A percentile compares a stretch with the other conserved stretches of the same genome.
Evolutionary conservation across 1,139 yeast genomes (phyloP).

Genomic region (Groenewaldozyma auringiensis): DNA sequence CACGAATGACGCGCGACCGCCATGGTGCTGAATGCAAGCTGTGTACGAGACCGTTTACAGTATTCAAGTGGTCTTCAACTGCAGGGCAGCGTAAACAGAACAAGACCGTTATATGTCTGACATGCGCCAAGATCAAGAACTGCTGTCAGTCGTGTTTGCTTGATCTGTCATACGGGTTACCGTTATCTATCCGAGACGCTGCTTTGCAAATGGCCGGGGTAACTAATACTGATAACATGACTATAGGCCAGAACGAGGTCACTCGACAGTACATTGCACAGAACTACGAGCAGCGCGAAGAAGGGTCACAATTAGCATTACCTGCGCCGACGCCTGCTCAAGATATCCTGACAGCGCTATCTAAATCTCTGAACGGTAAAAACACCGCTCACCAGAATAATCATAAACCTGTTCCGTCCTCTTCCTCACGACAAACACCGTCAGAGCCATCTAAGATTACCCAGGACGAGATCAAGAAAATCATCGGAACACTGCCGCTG

Average conservation of each 20-base stretch:
- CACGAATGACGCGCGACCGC: constrained; percentile 66
- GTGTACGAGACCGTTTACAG: constrained; percentile 79
- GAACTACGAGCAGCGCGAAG: constrained; percentile 31
- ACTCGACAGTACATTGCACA: constrained; percentile 48
- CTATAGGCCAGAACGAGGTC: constrained; percentile 33
- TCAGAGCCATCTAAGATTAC: constrained; percentile 14
- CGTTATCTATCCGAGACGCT: constrained; percentile 70
- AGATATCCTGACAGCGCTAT: constrained; percentile 2
- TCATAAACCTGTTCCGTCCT: constrained; percentile 5
- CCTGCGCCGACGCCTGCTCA: constrained; percentile 1
- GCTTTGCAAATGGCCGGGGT: constrained; percentile 68
- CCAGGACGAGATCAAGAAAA: constrained; percentile 41
- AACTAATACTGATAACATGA: constrained; percentile 25
- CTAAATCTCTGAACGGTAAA: constrained; percentile 3
- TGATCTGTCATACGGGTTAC: constrained; percentile 73
- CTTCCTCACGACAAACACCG: background rate
- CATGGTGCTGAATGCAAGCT: constrained; percentile 60
- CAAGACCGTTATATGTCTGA: constrained; percentile 46
- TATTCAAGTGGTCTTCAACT: constrained; percentile 57
- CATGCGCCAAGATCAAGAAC: constrained; percentile 71
- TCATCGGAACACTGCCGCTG: constrained; percentile 52
- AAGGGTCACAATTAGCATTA: background rate
- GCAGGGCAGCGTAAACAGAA: constrained; percentile 20
- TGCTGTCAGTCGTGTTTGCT: constrained; percentile 86
- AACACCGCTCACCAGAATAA: too few species aligned